Percentiles rank a stretch among this genome's conserved stretches.
These are phyloP conservation scores for Theobroma grandiflorum DNA, from an alignment of 441 rosid species.

Conservation along the genomic window DNA sequence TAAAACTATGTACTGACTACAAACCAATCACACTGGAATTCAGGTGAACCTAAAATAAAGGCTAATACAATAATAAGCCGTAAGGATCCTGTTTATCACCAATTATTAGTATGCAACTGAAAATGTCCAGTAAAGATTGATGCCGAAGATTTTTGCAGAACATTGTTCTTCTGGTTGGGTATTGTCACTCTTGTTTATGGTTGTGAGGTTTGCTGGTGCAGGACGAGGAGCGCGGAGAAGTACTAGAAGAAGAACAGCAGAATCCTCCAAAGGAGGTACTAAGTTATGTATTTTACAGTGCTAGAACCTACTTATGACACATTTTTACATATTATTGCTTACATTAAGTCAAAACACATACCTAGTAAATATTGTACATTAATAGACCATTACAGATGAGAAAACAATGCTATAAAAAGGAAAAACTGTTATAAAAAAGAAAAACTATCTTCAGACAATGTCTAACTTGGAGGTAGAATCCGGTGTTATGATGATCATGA, in stretches of 20 bases:
- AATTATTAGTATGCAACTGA: not conserved
- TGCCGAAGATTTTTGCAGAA: not conserved
- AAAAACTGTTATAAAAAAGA: no score
- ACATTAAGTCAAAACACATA: not conserved
- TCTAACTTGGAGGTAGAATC: constrained; percentile 4
- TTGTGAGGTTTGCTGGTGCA: constrained; percentile 35
- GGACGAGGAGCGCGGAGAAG: constrained; percentile 22
- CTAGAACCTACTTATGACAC: not conserved
- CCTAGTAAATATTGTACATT: not conserved
- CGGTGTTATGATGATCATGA: not conserved
- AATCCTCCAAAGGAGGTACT: constrained; percentile 27
- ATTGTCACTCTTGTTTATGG: not conserved
- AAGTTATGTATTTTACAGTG: not conserved
- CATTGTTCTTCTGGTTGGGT: not conserved
- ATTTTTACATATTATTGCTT: constrained; percentile 7
- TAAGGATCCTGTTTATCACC: constrained; percentile 8
- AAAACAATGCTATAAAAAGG: not conserved
- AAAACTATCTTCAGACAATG: not conserved
- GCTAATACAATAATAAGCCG: not conserved
- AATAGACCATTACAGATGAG: not conserved
- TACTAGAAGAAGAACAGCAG: constrained; percentile 17
- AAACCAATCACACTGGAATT: not conserved
- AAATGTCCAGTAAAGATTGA: not conserved
- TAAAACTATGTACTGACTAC: not conserved
- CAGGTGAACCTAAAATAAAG: not conserved